phyloP scores from a whole-genome alignment of 352 stramenopile genomes.

The Phytophthora agathidicida region DNA sequence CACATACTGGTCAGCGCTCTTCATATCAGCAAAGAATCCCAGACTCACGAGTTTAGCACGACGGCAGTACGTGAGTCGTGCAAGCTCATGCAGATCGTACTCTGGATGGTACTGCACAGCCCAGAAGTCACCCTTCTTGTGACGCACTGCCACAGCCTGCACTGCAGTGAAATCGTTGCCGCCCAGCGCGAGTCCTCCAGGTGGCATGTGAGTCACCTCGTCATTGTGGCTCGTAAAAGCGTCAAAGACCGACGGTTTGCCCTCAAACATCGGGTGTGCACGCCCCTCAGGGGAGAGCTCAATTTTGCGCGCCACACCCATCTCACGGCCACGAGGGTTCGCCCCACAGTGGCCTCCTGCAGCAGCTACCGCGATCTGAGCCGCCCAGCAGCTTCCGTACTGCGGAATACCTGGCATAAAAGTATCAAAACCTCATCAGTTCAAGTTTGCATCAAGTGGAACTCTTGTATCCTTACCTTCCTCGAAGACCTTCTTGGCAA shows the following conservation, averaged over 20 bases:
- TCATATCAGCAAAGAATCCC: conserved; percentile 78
- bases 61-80: conserved; percentile 73
- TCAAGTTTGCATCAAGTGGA: not conserved
- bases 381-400: conserved; percentile 84
- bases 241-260: conserved; percentile 81
- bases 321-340: conserved; percentile 76
- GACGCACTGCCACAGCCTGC: conserved; percentile 72
- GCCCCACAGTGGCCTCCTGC: conserved; percentile 64
- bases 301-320: conserved; percentile 84
- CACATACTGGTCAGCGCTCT: conserved; percentile 71
- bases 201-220: conserved; percentile 77
- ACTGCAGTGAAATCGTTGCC: conserved; percentile 76
- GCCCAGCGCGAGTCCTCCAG: conserved; percentile 60
- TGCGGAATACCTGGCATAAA: conserved; percentile 61
- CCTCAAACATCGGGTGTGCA: conserved; percentile 82
- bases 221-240: conserved; percentile 87
- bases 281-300: conserved; percentile 71
- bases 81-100: conserved; percentile 85
- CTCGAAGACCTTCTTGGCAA: conserved; percentile 71
- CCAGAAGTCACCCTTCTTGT: conserved; percentile 87
- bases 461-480: conserved; percentile 34
- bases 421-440: conserved; percentile 3
- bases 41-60: conserved; percentile 67
- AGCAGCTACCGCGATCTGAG: conserved; percentile 77
- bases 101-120: conserved; percentile 86